A percentile compares a stretch with the other conserved stretches of the same genome.
Conservation (phyloP, 2,329 filamentous ascomycete species). For the Periglandula ipomoeae region DNA sequence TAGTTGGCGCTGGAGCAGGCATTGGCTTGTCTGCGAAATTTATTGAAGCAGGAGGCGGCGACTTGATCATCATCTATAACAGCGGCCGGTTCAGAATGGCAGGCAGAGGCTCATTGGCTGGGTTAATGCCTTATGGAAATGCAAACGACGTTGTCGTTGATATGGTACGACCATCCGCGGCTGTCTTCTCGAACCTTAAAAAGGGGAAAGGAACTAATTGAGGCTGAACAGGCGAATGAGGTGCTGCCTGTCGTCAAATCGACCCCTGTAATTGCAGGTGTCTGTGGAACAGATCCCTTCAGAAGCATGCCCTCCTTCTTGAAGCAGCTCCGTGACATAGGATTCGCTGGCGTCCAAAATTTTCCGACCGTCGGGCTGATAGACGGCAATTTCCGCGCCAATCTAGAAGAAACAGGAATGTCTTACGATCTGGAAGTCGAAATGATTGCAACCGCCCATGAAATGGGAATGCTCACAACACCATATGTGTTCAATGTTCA, state of each 20-base stretch:
- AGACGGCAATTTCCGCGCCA: slow-evolving; percentile 56
- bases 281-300: slow-evolving; percentile 64
- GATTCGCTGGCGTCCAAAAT: slow-evolving; percentile 63
- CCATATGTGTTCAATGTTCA: slow-evolving; percentile 60
- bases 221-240: slow-evolving; percentile 42
- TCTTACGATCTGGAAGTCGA: slow-evolving; percentile 58
- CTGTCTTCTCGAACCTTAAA: background rate
- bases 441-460: slow-evolving; percentile 51
- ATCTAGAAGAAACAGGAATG: slow-evolving; percentile 66
- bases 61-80: slow-evolving; percentile 66
- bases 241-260: slow-evolving; percentile 55
- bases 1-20: slow-evolving; percentile 61
- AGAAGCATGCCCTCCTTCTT: slow-evolving; percentile 53
- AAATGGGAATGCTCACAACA: slow-evolving; percentile 54
- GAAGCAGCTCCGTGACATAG: slow-evolving; percentile 47
- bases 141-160: slow-evolving; percentile 62
- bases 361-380: slow-evolving; percentile 66
- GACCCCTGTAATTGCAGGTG: slow-evolving; percentile 59
- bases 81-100: slow-evolving; percentile 66
- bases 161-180: slow-evolving; percentile 37
- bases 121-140: slow-evolving; percentile 62
- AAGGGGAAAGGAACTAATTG: background rate
- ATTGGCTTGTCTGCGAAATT: slow-evolving; percentile 64
- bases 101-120: slow-evolving; percentile 58
- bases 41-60: slow-evolving; percentile 57